Evolutionary conservation across 2,329 filamentous ascomycete genomes (phyloP), one percentile per base, ranked within the genome.

Genomic region (Dactylellina haptotyla): DNA sequence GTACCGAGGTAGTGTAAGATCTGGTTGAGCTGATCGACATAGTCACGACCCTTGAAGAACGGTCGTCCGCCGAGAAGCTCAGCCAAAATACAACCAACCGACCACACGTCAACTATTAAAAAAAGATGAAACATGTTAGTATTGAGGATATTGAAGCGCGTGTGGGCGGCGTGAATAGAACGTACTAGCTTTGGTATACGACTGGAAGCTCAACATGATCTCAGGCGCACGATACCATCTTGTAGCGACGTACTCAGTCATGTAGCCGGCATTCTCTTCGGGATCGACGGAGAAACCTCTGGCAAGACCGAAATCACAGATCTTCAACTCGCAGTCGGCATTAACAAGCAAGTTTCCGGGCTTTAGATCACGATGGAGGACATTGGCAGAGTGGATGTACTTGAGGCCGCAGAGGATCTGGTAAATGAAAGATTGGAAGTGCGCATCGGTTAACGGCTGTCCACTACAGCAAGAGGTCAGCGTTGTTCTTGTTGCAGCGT

Each of bases 371-470:
- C 95, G 90, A 82, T 99, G 95, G 77, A 99, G 86, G 58, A 99
- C 95, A 79, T 98, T 98, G 78, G 95, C 95, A 20, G 94, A 98
- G 85, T 99, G 95, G 77, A 99, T 98, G 83, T 98, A 99, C 85
- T 99, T 99, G 78, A 99, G 86, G 76, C 95, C 95, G 81, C 95
- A 98, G 4, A 99, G 90, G 77, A 99, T 99, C 86, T 99, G 95
- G 85, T 99, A 99, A 83, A 99, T 97, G 84, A 99, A 99, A 58
- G 95, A 98, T 83, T 99, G 95, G 85, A 99, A 99, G 83, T 99
- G 95, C 63, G 95, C 95, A 80, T 99, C 95, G 80, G 95, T 99
- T 80, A 99, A 85, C 51, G 95, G 93, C 82, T 99, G 95, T 75
- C 95, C 95, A 43, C 94, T 98, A 20, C 32, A 48, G 14, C 18